Evolutionary conservation across 805 yeast species (phyloP).

Genomic region (Pichia thaimueangensis): DNA sequence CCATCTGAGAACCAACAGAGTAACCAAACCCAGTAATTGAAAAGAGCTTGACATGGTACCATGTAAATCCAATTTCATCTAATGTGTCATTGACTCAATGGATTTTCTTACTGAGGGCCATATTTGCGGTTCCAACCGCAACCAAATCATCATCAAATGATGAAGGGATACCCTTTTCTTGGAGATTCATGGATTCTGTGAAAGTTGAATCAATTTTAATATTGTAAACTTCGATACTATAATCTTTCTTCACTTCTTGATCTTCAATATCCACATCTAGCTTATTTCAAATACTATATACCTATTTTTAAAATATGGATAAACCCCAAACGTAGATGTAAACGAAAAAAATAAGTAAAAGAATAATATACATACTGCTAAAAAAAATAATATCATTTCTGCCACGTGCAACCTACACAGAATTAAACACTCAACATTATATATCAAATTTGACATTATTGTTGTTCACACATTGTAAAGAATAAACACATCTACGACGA

Average conservation of each 20-base stretch:
- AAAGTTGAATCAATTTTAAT: neutral
- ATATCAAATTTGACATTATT: no score
- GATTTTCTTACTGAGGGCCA: slow-evolving; percentile 35
- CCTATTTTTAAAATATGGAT: neutral
- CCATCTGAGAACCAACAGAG: slow-evolving; percentile 47
- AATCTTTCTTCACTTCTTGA: neutral
- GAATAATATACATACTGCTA: no score
- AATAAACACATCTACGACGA: no score
- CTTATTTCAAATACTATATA: neutral
- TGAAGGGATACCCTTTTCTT: neutral
- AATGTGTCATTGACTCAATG: slow-evolving; percentile 45
- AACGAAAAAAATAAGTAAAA: no score
- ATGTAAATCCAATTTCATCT: slow-evolving; percentile 57
- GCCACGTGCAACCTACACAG: no score
- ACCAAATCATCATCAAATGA: slow-evolving; percentile 15
- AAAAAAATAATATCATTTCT: no score
- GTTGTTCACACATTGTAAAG: no score
- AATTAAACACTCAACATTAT: no score
- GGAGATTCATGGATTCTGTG: neutral
- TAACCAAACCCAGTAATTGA: slow-evolving; percentile 52
- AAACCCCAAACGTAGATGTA: neutral
- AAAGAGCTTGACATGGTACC: slow-evolving; percentile 45
- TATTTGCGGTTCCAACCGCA: slow-evolving; percentile 28
- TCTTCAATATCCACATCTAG: neutral
- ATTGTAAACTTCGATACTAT: neutral